Base-by-base conservation (phyloP, 2,329 filamentous ascomycete genomes). In the Aspergillus novofumigatus region DNA sequence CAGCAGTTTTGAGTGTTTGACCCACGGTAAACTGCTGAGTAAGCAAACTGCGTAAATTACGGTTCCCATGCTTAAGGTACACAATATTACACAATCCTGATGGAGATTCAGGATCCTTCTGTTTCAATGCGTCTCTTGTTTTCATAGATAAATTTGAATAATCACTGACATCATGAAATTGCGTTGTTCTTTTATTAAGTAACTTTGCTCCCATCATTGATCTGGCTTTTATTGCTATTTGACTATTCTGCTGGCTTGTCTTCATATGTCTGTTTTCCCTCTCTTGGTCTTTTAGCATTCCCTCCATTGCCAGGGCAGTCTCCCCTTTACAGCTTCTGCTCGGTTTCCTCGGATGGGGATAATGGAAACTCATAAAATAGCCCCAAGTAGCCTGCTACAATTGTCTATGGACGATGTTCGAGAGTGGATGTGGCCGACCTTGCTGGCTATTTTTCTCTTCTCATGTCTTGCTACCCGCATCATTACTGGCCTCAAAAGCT, bases 401-500 rank as follows among this genome's bases (percentile, higher is more conserved):
- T 35, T 52, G 1, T 47, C 55, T n/a, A 64, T 62, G 38, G 65
- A 69, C 42, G 58, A 51, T 17, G 26, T 67, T 20, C 58, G 63
- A 26, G 49, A 62, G 11, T 32, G 67, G 44, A 67, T 58, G 9
- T 68, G 69, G 64, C 62, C 65, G 21, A 68, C 61, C 1, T 54
- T 73, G 14, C 52, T 71, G 14, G 65, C 65, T 4, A 50, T 67
- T 17, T 52, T 77, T 11, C 52, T 71, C 14, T 61, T 69, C 17
- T 58, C 68, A 47, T 75, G 73, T 54, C 66, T 77, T 53, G 59
- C 67, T 21, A 78, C 75, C 9, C 74, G 77, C 48, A 62, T 76
- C 45, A 62, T 71, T 51, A 75, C 70, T 4, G 75, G 71, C 10
- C 35, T 77, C 14, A 69, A 67, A 45, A 72, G 69, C 52, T 60